Percentiles rank a stretch among this genome's conserved stretches.
phyloP scores from a whole-genome alignment of 768 basidiomycete species.

The Lactifluus echinatus region DNA sequence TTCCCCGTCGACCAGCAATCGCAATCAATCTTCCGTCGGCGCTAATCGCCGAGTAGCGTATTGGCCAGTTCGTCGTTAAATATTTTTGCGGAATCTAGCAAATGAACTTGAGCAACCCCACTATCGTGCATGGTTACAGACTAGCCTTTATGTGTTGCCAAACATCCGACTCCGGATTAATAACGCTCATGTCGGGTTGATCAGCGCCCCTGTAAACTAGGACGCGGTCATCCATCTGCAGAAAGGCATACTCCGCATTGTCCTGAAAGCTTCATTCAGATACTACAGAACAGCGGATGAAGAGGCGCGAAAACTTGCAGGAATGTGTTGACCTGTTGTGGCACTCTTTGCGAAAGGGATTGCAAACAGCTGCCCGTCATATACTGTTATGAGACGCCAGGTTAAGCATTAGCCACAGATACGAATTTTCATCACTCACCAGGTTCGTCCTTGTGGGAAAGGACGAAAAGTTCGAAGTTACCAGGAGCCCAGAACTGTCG shows the following conservation, averaged over 20 bases:
- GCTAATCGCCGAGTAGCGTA: conserved; percentile 85
- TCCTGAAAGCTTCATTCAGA: conserved; percentile 45
- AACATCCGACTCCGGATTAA: conserved; percentile 95
- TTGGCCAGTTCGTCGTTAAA: conserved; percentile 86
- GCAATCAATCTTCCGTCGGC: conserved; percentile 88
- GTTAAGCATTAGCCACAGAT: neutral
- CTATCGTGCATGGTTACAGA: neutral
- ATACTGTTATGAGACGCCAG: conserved; percentile 30
- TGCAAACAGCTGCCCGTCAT: conserved; percentile 67
- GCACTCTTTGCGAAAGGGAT: conserved; percentile 95
- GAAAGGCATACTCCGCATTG: conserved; percentile 90
- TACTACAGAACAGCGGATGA: neutral
- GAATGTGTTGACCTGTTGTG: conserved; percentile 83
- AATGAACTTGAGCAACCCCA: conserved; percentile 1
- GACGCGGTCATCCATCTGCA: conserved; percentile 91
- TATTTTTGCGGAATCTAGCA: conserved; percentile 81
- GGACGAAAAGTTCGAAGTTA: conserved; percentile 78
- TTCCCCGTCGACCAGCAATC: conserved; percentile 81
- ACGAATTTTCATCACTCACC: conserved; percentile 32
- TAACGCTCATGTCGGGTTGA: conserved; percentile 96
- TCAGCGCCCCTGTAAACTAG: conserved; percentile 93
- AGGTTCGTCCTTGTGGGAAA: conserved; percentile 47
- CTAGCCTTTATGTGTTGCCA: conserved; percentile 90
- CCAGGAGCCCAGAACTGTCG: conserved; percentile 88
- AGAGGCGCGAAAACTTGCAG: conserved; percentile 41